Base-by-base conservation (phyloP, 495 filamentous ascomycete species). In the Talaromyces thailandensis region DNA sequence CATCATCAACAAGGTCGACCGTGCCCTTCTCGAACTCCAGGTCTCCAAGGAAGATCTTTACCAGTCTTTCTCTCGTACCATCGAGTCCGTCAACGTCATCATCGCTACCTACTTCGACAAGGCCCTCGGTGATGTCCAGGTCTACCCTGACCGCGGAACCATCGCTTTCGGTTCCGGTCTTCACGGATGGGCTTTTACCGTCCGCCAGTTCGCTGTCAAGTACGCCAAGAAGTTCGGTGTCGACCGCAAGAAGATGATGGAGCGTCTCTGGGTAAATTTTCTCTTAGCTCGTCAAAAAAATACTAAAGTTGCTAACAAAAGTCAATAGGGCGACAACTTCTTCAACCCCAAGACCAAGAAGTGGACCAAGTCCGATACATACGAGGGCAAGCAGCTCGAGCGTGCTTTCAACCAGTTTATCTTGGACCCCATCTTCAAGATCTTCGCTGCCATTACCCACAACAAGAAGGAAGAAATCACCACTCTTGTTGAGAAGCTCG, bases 221-320 rank as follows among this genome's bases (percentile, higher is more conserved):
- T 98, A 98, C 81, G 89, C 94, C 75, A 97, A 97, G 91, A 98
- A 98, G 81, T 98, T 98, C 73, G 94, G 94, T 87, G 95, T 98
- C 71, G 95, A 98, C 85, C 90, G 89, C 78, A 86, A 84, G 79
- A 98, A 98, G 91, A 96, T 98, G 95, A 96, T 98, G 87, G 91
- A 96, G 82, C 92, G 95, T 86, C 89, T 98, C 70, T 98, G 94
- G 94, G 90, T 92, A 80, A 78, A 11, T 2, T 37, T 24, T 35
- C 48, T 50, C 9, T 51, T 12, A 18, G n/a, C n/a, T 16, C 8
- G 8, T 56, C 14, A 6, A 11, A 2, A 1, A n/a, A 12, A 37
- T 21, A 16, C 6, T 24, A 14, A 2, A 16, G 28, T 58, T 62
- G 21, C 31, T 61, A 32, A 52, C 43, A n/a, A n/a, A n/a, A n/a